Evolutionary conservation across 176 grass and related monocot genomes (phyloP).

Genomic region (Saccharum officinarum): DNA sequence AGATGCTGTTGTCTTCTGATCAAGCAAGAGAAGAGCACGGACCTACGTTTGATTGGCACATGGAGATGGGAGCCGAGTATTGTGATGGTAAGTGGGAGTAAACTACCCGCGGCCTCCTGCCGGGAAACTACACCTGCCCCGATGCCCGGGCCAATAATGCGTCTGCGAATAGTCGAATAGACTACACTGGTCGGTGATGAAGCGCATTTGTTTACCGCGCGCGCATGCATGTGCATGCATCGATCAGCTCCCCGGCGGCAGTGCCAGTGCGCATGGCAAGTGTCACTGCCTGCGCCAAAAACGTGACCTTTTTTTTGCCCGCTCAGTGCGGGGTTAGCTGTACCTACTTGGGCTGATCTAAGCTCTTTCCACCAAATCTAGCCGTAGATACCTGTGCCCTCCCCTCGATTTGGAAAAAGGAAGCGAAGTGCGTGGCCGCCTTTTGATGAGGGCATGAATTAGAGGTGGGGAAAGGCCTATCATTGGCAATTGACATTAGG

Average conservation of each 20-base stretch:
- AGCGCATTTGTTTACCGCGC: slow-evolving; percentile 37
- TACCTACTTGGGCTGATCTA: slow-evolving; percentile 40
- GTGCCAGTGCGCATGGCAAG: slow-evolving; percentile 9
- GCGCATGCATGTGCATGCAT: background rate
- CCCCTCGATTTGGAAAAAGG: slow-evolving; percentile 25
- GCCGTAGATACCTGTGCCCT: slow-evolving; percentile 30
- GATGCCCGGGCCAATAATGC: background rate
- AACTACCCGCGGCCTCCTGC: slow-evolving; percentile 45
- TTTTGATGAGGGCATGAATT: background rate
- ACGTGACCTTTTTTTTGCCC: background rate
- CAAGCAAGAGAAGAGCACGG: background rate
- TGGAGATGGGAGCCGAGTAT: background rate
- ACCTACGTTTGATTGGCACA: background rate
- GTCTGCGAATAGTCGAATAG: background rate
- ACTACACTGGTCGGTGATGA: slow-evolving; percentile 21
- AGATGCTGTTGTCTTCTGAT: background rate
- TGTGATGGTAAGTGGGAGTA: slow-evolving; percentile 9
- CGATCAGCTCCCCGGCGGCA: slow-evolving; percentile 7
- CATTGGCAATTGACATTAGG: background rate
- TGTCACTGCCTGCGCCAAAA: slow-evolving; percentile 20
- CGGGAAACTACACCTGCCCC: slow-evolving; percentile 43
- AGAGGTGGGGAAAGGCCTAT: background rate
- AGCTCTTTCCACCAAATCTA: slow-evolving; percentile 48
- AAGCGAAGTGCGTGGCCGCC: background rate
- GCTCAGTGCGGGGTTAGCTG: slow-evolving; percentile 56